A percentile compares a stretch with the other conserved stretches of the same genome.
Conservation (phyloP, 164 flowering plant genomes). For the Kingdonia uniflora region DNA sequence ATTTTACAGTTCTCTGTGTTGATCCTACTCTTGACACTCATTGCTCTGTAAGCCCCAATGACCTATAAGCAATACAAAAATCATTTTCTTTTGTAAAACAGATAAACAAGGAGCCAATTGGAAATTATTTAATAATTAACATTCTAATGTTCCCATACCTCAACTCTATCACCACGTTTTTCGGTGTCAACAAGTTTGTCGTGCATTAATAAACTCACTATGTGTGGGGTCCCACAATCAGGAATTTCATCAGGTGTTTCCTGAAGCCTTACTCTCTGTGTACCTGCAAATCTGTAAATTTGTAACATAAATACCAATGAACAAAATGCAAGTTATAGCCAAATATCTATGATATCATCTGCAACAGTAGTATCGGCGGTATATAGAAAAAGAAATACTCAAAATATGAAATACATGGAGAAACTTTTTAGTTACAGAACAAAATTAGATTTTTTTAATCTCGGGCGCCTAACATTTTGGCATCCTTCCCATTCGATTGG, state of each 20-base stretch:
- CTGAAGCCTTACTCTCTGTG: conserved; percentile 94
- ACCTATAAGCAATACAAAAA: conserved; percentile 39
- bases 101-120: not conserved
- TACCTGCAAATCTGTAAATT: conserved; percentile 77
- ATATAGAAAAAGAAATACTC: too few species aligned
- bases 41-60: conserved; percentile 98
- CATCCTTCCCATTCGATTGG: too few species aligned
- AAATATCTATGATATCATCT: too few species aligned
- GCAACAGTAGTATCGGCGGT: too few species aligned
- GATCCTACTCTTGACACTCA: conserved; percentile 92
- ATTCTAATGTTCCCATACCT: conserved; percentile 31
- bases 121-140: not conserved
- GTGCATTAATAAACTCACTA: conserved; percentile 96
- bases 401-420: too few species aligned
- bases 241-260: conserved; percentile 99
- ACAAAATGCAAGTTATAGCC: too few species aligned
- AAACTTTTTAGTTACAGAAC: too few species aligned
- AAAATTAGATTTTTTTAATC: too few species aligned
- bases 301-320: not conserved
- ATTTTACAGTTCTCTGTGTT: conserved; percentile 87
- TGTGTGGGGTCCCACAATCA: conserved; percentile 97
- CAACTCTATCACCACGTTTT: conserved; percentile 96
- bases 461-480: too few species aligned
- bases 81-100: not conserved
- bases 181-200: conserved; percentile 90